A percentile compares a stretch with the other conserved stretches of the same genome.
Conservation (phyloP, 768 basidiomycete species). For the Macrolepiota dolichaula region DNA sequence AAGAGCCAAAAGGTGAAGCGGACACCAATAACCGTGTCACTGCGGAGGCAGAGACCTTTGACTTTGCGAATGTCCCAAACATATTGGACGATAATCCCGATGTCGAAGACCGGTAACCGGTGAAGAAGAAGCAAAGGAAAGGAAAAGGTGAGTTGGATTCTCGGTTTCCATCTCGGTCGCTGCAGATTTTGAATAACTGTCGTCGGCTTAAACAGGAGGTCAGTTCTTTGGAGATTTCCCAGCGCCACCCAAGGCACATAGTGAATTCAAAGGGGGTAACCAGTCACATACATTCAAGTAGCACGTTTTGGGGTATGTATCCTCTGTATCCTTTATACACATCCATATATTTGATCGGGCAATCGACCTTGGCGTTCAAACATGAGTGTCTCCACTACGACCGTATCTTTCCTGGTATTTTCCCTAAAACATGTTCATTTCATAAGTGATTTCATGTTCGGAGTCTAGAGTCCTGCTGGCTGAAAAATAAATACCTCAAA, state of each 20-base stretch:
- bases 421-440: too few species aligned
- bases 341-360: neutral
- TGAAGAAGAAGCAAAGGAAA: conserved; percentile 45
- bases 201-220: conserved; percentile 30
- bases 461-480: too few species aligned
- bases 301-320: conserved; percentile 9
- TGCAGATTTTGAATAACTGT: conserved; percentile 24
- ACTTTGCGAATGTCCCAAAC: conserved; percentile 68
- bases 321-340: neutral
- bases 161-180: conserved; percentile 26
- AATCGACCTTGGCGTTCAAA: too few species aligned
- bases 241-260: conserved; percentile 60
- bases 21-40: neutral
- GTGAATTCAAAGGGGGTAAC: conserved; percentile 67
- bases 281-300: too few species aligned
- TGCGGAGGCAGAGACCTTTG: conserved; percentile 47
- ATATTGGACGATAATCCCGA: conserved; percentile 59
- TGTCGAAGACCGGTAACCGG: conserved; percentile 30
- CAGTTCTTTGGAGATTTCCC: conserved; percentile 56
- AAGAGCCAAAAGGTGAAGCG: neutral
- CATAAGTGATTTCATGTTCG: too few species aligned
- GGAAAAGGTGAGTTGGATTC: conserved; percentile 42
- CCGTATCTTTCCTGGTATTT: too few species aligned
- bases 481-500: too few species aligned
- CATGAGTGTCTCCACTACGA: too few species aligned